A percentile compares a stretch with the other conserved stretches of the same genome.
Evolutionary conservation across 2,329 filamentous ascomycete species (phyloP).

Genomic region (Raffaelea ambrosiae): DNA sequence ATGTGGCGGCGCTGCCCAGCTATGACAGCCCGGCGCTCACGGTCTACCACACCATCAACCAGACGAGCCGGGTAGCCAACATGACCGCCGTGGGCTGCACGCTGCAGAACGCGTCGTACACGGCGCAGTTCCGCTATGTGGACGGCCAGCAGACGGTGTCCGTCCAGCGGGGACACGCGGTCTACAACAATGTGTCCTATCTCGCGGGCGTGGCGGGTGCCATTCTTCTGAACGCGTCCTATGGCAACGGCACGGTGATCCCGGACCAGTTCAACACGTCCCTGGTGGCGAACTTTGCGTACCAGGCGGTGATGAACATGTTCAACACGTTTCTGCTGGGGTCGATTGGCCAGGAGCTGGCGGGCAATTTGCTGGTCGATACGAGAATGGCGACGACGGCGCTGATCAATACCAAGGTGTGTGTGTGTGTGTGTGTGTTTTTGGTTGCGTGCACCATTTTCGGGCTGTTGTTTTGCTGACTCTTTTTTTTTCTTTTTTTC

Average conservation of each 20-base stretch:
- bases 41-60: neutral
- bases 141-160: neutral
- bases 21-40: too few relatives aligned
- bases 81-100: neutral
- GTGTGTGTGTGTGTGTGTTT: too few relatives aligned
- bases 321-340: neutral
- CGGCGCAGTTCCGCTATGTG: neutral
- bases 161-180: neutral
- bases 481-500: neutral
- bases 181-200: neutral
- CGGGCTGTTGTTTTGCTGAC: neutral
- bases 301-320: neutral
- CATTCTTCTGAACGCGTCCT: neutral
- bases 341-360: neutral
- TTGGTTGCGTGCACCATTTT: too few relatives aligned
- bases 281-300: neutral
- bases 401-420: neutral
- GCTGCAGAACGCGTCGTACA: neutral
- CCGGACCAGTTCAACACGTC: neutral
- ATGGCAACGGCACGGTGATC: neutral
- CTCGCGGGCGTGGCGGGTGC: neutral
- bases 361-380: neutral
- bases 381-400: neutral
- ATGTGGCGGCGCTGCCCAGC: neutral
- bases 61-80: neutral